phyloP scores from a whole-genome alignment of 768 basidiomycete genomes.

The Coprinopsis strossmayeri region DNA sequence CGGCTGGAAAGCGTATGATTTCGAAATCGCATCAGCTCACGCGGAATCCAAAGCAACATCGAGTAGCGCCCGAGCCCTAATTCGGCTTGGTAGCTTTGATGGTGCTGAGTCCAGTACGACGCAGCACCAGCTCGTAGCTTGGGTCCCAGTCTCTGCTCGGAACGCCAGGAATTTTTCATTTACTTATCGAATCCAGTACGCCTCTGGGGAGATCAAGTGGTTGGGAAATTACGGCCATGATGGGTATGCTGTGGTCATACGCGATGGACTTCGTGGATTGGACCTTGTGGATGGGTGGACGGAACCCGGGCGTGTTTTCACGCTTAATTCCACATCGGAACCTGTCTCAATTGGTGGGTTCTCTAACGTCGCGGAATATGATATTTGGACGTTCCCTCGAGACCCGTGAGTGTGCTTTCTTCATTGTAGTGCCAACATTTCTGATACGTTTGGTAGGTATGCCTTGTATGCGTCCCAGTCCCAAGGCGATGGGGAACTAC shows the following conservation, averaged over 20 bases:
- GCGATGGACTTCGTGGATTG: slow-evolving; percentile 3
- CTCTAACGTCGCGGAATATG: background rate
- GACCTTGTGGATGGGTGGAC: slow-evolving; percentile 6
- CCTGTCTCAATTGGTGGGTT: background rate
- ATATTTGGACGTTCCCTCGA: slow-evolving; percentile 1
- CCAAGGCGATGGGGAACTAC: background rate
- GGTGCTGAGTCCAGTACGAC: background rate
- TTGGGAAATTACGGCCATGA: slow-evolving; percentile 38
- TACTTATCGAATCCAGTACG: slow-evolving; percentile 44
- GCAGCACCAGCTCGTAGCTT: background rate
- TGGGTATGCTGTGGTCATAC: slow-evolving; percentile 31
- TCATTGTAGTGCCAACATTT: background rate
- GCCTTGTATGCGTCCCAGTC: background rate
- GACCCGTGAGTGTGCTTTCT: background rate
- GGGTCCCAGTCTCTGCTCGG: background rate
- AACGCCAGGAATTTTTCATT: slow-evolving; percentile 24
- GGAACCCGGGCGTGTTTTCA: background rate
- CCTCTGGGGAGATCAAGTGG: slow-evolving; percentile 38
- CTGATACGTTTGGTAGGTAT: background rate
- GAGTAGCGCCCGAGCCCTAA: background rate
- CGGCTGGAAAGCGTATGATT: slow-evolving; percentile 30
- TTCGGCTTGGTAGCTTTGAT: background rate
- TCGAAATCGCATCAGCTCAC: slow-evolving; percentile 13
- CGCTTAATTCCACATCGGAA: background rate
- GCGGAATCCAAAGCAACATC: background rate